Evolutionary conservation across 495 filamentous ascomycete genomes (phyloP).

Genomic region (Penicillium lividum): DNA sequence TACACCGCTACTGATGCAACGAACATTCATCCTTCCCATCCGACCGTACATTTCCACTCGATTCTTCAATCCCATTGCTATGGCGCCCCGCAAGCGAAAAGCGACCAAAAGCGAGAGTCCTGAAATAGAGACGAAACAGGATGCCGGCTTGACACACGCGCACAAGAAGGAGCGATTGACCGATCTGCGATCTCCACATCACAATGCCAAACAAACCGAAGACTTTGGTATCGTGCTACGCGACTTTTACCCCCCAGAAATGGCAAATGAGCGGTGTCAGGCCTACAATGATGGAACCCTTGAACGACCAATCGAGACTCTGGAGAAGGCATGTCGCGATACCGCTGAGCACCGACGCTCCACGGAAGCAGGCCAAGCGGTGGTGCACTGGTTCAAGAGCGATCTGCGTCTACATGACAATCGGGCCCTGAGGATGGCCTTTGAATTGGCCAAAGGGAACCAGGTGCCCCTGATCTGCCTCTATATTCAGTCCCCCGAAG

Average conservation of each 20-base stretch:
- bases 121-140: neutral
- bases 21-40: neutral
- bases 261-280: slow-evolving; percentile 72
- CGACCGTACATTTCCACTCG: neutral
- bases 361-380: slow-evolving; percentile 57
- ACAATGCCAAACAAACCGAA: slow-evolving; percentile 51
- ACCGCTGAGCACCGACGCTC: slow-evolving; percentile 47
- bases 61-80: slow-evolving; percentile 3
- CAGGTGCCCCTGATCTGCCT: slow-evolving; percentile 70
- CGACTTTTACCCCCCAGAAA: slow-evolving; percentile 81
- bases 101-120: slow-evolving; percentile 15
- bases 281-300: slow-evolving; percentile 69
- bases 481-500: slow-evolving; percentile 83
- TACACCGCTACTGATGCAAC: slow-evolving; percentile 6
- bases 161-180: slow-evolving; percentile 14
- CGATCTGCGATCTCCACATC: slow-evolving; percentile 34
- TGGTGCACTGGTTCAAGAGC: slow-evolving; percentile 91
- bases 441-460: slow-evolving; percentile 61
- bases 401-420: slow-evolving; percentile 79
- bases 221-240: slow-evolving; percentile 73
- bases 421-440: slow-evolving; percentile 66
- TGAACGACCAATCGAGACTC: slow-evolving; percentile 67
- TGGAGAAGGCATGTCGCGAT: slow-evolving; percentile 55
- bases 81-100: slow-evolving; percentile 35
- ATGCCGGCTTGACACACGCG: neutral